Conservation (phyloP, 345 rosid genomes). For the Populus pruinosa region DNA sequence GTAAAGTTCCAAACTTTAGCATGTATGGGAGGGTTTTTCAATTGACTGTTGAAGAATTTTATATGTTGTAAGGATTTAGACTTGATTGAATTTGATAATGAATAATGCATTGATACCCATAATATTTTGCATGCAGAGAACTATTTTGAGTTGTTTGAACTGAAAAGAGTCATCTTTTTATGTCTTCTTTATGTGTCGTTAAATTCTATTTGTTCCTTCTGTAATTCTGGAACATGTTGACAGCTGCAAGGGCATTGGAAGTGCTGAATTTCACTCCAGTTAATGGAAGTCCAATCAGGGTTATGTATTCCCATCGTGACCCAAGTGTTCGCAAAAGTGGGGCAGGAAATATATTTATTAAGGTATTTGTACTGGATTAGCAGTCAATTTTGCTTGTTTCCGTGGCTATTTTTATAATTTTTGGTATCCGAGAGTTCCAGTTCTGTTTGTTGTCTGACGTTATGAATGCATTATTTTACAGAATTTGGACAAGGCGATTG, state of each 20-base stretch:
- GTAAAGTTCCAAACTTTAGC: neutral
- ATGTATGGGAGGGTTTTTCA: neutral
- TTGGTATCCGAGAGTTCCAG: neutral
- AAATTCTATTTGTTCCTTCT: neutral
- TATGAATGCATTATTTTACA: slow-evolving; percentile 25
- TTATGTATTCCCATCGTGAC: slow-evolving; percentile 85
- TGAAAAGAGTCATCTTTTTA: neutral
- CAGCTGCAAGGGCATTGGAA: slow-evolving; percentile 90
- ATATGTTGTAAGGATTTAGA: neutral
- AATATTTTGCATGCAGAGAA: neutral
- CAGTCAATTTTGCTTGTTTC: slow-evolving; percentile 1
- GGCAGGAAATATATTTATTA: slow-evolving; percentile 87
- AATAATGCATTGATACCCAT: neutral
- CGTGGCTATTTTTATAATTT: neutral
- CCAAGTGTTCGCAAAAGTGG: slow-evolving; percentile 82
- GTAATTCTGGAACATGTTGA: neutral
- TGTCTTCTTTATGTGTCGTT: neutral
- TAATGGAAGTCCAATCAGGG: slow-evolving; percentile 71
- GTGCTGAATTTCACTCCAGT: slow-evolving; percentile 69
- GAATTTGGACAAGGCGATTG: slow-evolving; percentile 86
- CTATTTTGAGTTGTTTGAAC: neutral
- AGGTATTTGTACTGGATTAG: slow-evolving; percentile 39
- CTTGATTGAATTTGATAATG: neutral
- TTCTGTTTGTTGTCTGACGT: neutral
- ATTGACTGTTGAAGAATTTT: neutral